phyloP scores from a whole-genome alignment of 2,329 filamentous ascomycete species.

The Arachnopeziza araneosa region DNA sequence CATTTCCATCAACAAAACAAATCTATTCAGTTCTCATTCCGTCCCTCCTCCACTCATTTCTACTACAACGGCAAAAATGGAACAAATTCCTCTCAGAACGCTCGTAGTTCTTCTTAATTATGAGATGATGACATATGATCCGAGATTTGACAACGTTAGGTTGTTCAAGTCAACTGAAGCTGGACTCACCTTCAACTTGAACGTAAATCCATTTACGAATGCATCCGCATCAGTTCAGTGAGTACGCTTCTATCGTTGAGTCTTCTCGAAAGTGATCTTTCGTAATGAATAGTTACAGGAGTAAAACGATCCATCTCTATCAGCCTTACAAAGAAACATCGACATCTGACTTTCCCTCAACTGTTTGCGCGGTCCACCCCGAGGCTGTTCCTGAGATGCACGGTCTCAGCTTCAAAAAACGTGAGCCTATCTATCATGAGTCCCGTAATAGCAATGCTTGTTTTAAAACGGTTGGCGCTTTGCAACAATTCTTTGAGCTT shows the following conservation, averaged over 20 bases:
- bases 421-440: background rate
- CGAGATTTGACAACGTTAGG: background rate
- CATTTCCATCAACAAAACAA: too few species aligned
- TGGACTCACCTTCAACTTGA: background rate
- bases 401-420: background rate
- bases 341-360: background rate
- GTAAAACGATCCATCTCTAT: background rate
- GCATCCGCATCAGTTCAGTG: background rate
- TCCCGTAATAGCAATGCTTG: background rate
- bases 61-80: background rate
- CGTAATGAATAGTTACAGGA: background rate
- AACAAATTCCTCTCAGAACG: slow-evolving; percentile 2
- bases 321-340: background rate
- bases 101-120: slow-evolving; percentile 3
- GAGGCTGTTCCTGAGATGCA: background rate
- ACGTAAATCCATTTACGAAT: background rate
- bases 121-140: slow-evolving; percentile 3
- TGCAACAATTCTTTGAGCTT: slow-evolving; percentile 1
- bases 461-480: slow-evolving; percentile 1
- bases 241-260: background rate
- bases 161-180: background rate
- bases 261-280: background rate
- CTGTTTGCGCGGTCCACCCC: background rate
- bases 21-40: too few species aligned
- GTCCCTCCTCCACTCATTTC: background rate